These are phyloP conservation scores for Elongisporangium undulatum DNA, from an alignment of 352 stramenopile species.

Conservation along the genomic window DNA sequence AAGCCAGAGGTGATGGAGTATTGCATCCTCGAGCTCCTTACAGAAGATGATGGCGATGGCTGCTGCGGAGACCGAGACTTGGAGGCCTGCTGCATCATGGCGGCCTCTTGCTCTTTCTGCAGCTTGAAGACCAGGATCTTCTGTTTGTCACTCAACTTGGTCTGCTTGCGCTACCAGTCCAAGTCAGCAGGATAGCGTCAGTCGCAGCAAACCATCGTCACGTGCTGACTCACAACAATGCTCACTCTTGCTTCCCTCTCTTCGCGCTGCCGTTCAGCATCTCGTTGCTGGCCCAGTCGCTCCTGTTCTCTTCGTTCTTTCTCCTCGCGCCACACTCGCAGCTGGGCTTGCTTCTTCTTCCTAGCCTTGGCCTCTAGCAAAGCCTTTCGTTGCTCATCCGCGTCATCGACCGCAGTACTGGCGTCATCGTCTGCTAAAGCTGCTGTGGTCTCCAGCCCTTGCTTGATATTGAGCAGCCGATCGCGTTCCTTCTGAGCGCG, in stretches of 20 bases:
- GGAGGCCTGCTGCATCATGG: slow-evolving; percentile 10
- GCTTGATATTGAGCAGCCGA: slow-evolving; percentile 32
- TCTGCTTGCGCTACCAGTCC: slow-evolving; percentile 37
- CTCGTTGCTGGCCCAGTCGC: slow-evolving; percentile 4
- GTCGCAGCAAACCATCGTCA: neutral
- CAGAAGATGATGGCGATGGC: slow-evolving; percentile 23
- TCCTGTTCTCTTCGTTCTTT: neutral
- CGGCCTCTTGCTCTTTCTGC: slow-evolving; percentile 64
- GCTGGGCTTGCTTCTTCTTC: neutral
- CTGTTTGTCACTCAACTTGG: slow-evolving; percentile 68
- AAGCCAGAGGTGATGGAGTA: neutral
- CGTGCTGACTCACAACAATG: neutral
- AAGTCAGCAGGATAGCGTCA: neutral
- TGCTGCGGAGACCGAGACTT: slow-evolving; percentile 2
- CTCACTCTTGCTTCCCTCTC: slow-evolving; percentile 47
- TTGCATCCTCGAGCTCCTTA: slow-evolving; percentile 7
- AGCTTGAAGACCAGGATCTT: slow-evolving; percentile 71
- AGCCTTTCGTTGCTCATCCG: neutral
- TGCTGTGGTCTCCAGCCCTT: slow-evolving; percentile 22
- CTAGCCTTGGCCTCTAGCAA: neutral
- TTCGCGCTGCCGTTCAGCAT: slow-evolving; percentile 17
- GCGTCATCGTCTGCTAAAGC: slow-evolving; percentile 2
- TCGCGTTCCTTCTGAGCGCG: slow-evolving; percentile 44
- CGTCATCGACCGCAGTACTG: neutral
- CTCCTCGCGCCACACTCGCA: neutral